Evolutionary conservation across 192 early-diverging fungal genomes (phyloP), one percentile per base, ranked within the genome.

Genomic region (Podila clonocystis): DNA sequence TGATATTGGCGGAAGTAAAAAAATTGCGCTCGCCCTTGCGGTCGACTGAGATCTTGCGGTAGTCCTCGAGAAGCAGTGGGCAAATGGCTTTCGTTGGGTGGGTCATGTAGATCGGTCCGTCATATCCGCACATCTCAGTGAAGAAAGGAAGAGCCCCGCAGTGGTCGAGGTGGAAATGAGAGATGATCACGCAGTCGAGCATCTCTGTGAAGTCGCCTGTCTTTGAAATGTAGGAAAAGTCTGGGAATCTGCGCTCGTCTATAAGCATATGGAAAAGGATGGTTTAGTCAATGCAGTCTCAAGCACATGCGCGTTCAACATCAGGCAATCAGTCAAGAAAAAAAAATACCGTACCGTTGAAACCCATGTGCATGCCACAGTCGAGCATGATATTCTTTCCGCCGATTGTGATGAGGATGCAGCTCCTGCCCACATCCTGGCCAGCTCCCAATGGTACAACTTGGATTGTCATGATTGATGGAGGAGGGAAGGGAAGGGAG

Each of bases 91-190:
- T 94, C 20, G 98, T 99, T 2, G 97, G 97, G 63, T 93, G 91
- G 12, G 98, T 97, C 98, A 99, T 99, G 87, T 95, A 98, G 19
- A 99, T 95, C 7, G 97, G 97, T 9, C 98, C 98, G 62, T 94
- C 90, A 82, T 97, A 99, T 3, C 96, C 97, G 82, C 91, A 91
- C 83, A 94, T 92, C 83, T 99, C 97, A 15, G 96, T 98, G 72
- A 99, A 97, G 77, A 94, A 94, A 0, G 98, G 96, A 17, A 99
- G 82, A 1, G 97, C 96, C 8, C 98, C 98, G 79, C 98, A 98
- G 85, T 99, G 98, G 88, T 99, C 98, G 59, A 99, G 89, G 73
- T 99, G 98, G 74, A 99, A 99, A 78, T 99, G 98, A 41, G 92
- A 93, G 28, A 99, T 96, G 64, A 99, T 94, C 20, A 99, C 91